Base-by-base conservation (phyloP, 352 stramenopile genomes). In the Discostella stelligera region DNA sequence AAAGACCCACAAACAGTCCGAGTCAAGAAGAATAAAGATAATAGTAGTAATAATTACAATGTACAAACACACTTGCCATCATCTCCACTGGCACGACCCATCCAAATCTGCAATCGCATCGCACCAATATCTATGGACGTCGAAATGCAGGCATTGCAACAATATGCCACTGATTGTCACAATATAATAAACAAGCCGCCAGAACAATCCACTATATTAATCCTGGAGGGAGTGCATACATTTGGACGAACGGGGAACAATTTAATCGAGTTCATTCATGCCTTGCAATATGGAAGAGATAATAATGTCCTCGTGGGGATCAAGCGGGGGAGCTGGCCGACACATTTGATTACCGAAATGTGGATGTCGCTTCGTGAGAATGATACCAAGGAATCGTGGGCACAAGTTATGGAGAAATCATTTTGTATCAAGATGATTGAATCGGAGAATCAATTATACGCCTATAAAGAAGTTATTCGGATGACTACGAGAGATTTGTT, bases 241-340 rank as follows among this genome's bases (percentile, higher is more conserved):
- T 74, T 67, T 53, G 73, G 73, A 14, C 16, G 65, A 46, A 76
- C 73, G 0, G 73, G 73, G 1, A 80, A 80, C 18, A 75, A 76
- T 44, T 7, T 80, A 0, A 64, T 76, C 20, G 66, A 75, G 50
- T 70, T 80, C 50, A 23, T 77, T 9, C 59, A 77, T 68, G 70
- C 70, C 8, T 30, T 84, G 9, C 70, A 84, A 44, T 58, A 77
- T 10, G 50, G 70, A n/a, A 37, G 55, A 21, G 77, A 84, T 62
- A 7, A 62, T 1, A 37, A 77, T 20, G 9, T 74, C 10, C 37
- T 48, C 16, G 16, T 79, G 0, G 71, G 64, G 11, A 71, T 80
- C 5, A 70, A 66, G 66, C 3, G 32, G 1, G 20, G 54, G n/a
- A 77, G 48, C 13, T 84, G 77, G 77, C 64, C 70, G 0, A 64